Evolutionary conservation across 2,329 filamentous ascomycete species (phyloP).

Genomic region (Alternaria postmessia): DNA sequence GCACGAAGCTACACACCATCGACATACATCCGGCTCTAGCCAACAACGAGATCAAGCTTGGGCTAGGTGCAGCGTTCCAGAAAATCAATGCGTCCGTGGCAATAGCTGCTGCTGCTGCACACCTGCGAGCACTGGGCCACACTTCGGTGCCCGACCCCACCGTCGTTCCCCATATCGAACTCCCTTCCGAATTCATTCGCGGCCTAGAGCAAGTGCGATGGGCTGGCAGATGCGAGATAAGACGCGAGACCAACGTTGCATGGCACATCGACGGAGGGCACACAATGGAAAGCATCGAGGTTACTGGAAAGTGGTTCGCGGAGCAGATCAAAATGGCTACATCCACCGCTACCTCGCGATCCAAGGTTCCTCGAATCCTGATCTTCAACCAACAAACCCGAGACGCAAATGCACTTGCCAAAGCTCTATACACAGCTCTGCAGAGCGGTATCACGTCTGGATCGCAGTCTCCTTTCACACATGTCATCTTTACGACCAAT

Average conservation of each 20-base stretch:
- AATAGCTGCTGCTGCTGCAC: slow-evolving; percentile 65
- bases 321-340: slow-evolving; percentile 49
- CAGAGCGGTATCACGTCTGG: slow-evolving; percentile 39
- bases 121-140: slow-evolving; percentile 60
- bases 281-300: slow-evolving; percentile 81
- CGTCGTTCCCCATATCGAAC: slow-evolving; percentile 40
- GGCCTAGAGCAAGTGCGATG: slow-evolving; percentile 74
- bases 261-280: slow-evolving; percentile 93
- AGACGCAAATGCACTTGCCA: slow-evolving; percentile 72
- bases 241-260: slow-evolving; percentile 62
- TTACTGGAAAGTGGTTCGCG: slow-evolving; percentile 81
- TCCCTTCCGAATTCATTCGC: slow-evolving; percentile 68
- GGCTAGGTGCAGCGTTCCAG: slow-evolving; percentile 69
- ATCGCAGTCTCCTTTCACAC: slow-evolving; percentile 64
- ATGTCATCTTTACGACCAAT: slow-evolving; percentile 85
- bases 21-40: slow-evolving; percentile 58
- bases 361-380: slow-evolving; percentile 62
- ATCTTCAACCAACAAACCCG: slow-evolving; percentile 95
- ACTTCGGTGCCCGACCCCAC: slow-evolving; percentile 50
- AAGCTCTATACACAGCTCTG: slow-evolving; percentile 68
- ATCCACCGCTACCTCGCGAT: slow-evolving; percentile 33
- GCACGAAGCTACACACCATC: slow-evolving; percentile 58
- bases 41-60: slow-evolving; percentile 59
- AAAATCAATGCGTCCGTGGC: slow-evolving; percentile 69
- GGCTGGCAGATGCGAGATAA: slow-evolving; percentile 79